Conservation (phyloP, 768 basidiomycete species). For the Thelephora aurantiotincta region DNA sequence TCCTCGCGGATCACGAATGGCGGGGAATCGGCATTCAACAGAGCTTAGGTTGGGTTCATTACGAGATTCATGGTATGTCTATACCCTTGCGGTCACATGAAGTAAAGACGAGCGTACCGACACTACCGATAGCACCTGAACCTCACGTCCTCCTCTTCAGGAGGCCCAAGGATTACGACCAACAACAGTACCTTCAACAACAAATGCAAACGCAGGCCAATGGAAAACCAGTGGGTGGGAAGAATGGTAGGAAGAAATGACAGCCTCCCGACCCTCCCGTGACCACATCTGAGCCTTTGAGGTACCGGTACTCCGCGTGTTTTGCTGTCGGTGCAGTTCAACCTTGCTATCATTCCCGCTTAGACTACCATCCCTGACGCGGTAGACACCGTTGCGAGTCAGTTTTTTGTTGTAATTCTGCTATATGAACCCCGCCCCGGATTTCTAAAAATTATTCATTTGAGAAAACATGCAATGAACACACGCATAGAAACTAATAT, state of each 20-base stretch:
- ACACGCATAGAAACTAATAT: slow-evolving; percentile 21
- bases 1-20: slow-evolving; percentile 86
- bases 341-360: neutral
- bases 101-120: slow-evolving; percentile 1
- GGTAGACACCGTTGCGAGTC: neutral
- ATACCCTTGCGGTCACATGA: neutral
- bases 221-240: slow-evolving; percentile 16
- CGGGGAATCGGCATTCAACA: slow-evolving; percentile 93
- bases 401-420: neutral
- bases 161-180: slow-evolving; percentile 54
- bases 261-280: neutral
- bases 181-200: slow-evolving; percentile 9
- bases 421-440: neutral
- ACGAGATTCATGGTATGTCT: slow-evolving; percentile 80
- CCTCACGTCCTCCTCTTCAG: slow-evolving; percentile 92
- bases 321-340: neutral
- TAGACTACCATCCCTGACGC: neutral
- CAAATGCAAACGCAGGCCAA: slow-evolving; percentile 10
- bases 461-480: neutral
- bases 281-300: neutral
- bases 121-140: slow-evolving; percentile 53
- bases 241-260: slow-evolving; percentile 30
- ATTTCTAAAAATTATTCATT: neutral
- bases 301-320: neutral
- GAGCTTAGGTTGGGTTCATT: slow-evolving; percentile 94